Percentiles rank a stretch among this genome's conserved stretches.
These are phyloP conservation scores for Phytopythium helicoides DNA, from an alignment of 352 stramenopile species.

Conservation along the genomic window DNA sequence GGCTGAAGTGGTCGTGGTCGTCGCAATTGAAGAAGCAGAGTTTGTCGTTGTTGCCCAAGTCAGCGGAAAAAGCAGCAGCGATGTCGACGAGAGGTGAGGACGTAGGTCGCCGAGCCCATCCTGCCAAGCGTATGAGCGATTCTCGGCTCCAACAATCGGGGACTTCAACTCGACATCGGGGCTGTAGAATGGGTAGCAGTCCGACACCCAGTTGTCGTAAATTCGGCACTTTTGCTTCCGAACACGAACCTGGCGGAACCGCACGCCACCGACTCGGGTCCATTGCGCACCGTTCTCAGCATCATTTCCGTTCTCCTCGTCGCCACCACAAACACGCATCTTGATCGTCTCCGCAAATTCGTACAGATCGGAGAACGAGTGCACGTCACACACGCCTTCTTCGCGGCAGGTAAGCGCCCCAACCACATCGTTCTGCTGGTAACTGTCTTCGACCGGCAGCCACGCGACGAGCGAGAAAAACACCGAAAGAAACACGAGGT, in stretches of 20 bases:
- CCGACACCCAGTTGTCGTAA: conserved; percentile 49
- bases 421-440: conserved; percentile 84
- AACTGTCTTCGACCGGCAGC: conserved; percentile 80
- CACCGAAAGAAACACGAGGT: conserved; percentile 71
- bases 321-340: conserved; percentile 44
- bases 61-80: conserved; percentile 5
- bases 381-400: conserved; percentile 77
- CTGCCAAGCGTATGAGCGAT: conserved; percentile 61
- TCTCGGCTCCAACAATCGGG: conserved; percentile 38
- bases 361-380: conserved; percentile 77
- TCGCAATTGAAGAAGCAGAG: conserved; percentile 2
- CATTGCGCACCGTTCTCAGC: conserved; percentile 65
- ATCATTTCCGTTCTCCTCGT: conserved; percentile 25
- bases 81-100: conserved; percentile 49
- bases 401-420: conserved; percentile 73
- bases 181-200: conserved; percentile 78
- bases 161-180: conserved; percentile 46
- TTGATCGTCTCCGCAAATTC: conserved; percentile 58
- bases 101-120: conserved; percentile 58
- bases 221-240: conserved; percentile 68
- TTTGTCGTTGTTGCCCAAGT: conserved; percentile 6
- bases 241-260: conserved; percentile 82
- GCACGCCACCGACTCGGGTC: conserved; percentile 72
- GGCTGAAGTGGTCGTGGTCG: not conserved
- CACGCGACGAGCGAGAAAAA: conserved; percentile 79